A percentile compares a stretch with the other conserved stretches of the same genome.
phyloP scores from a whole-genome alignment of 495 filamentous ascomycete species.

The Hypomontagnella submonticulosa region DNA sequence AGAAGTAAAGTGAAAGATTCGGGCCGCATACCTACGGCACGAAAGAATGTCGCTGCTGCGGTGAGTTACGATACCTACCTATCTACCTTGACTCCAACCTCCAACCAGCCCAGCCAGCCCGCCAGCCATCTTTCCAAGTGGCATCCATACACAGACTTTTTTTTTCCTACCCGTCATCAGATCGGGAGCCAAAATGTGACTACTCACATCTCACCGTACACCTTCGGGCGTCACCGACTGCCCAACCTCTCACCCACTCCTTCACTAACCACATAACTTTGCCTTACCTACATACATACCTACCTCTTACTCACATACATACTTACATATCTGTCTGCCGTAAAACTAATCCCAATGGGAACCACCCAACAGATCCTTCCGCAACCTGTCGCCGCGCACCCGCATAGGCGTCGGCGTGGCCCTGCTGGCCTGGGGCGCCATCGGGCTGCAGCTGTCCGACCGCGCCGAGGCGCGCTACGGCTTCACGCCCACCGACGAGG shows the following conservation, averaged over 20 bases:
- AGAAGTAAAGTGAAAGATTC: constrained; percentile 6
- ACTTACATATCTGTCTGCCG: too few relatives aligned
- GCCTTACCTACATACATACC: constrained; percentile 12
- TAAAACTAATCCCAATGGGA: not conserved
- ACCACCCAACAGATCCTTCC: constrained; percentile 47
- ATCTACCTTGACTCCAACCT: constrained; percentile 8
- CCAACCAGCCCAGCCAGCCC: constrained; percentile 1
- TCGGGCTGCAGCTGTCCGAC: constrained; percentile 55
- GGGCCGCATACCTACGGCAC: constrained; percentile 6
- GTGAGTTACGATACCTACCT: constrained; percentile 37
- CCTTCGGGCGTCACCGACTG: constrained; percentile 41
- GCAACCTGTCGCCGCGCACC: constrained; percentile 51
- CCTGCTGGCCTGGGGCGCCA: constrained; percentile 56
- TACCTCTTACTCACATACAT: constrained; percentile 3
- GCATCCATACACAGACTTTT: constrained; percentile 1
- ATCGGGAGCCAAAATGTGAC: constrained; percentile 14
- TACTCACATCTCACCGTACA: constrained; percentile 36
- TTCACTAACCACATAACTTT: not conserved
- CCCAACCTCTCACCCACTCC: too few relatives aligned
- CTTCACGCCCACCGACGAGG: constrained; percentile 57
- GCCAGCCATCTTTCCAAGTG: too few relatives aligned
- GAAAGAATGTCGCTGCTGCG: constrained; percentile 42
- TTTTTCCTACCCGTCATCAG: not conserved
- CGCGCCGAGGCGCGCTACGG: constrained; percentile 56
- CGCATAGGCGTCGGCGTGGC: constrained; percentile 55